Evolutionary conservation across 805 yeast genomes (phyloP).

Genomic region (Schizosaccharomyces lindneri): DNA sequence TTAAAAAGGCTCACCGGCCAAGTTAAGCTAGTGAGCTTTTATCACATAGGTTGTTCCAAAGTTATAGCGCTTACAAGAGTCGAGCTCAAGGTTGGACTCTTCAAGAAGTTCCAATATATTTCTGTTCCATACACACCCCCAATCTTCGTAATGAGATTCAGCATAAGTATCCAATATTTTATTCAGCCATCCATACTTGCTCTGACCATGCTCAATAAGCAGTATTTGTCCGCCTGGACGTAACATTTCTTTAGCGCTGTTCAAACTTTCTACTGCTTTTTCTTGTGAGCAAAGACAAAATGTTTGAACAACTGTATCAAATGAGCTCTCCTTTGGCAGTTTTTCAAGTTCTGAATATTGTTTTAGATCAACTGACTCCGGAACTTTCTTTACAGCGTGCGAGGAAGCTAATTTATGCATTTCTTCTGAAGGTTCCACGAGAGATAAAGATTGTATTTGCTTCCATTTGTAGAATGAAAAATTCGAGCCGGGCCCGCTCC

Average conservation of each 20-base stretch:
- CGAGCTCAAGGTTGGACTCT: constrained; percentile 60
- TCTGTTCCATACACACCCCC: constrained; percentile 97
- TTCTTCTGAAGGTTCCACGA: constrained; percentile 56
- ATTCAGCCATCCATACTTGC: constrained; percentile 55
- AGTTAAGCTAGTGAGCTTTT: background rate
- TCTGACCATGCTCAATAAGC: constrained; percentile 78
- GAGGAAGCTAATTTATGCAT: constrained; percentile 65
- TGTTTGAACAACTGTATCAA: constrained; percentile 81
- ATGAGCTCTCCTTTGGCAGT: constrained; percentile 20
- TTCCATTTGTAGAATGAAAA: constrained; percentile 35
- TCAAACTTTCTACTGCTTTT: constrained; percentile 63
- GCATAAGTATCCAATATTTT: constrained; percentile 61
- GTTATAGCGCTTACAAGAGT: constrained; percentile 57
- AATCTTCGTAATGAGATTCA: constrained; percentile 53
- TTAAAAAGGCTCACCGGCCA: too few species aligned
- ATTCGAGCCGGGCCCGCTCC: constrained; percentile 92
- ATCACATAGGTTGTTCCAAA: constrained; percentile 53
- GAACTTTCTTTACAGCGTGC: constrained; percentile 45
- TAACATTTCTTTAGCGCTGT: constrained; percentile 44
- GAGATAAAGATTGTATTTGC: constrained; percentile 46
- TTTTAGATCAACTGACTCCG: constrained; percentile 37
- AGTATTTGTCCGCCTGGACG: constrained; percentile 80
- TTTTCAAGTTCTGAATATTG: constrained; percentile 20
- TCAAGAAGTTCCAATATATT: constrained; percentile 76
- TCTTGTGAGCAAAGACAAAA: constrained; percentile 92